These are phyloP conservation scores for Trichoderma sp. DNA, from an alignment of 2,329 filamentous ascomycete genomes.

Conservation along the genomic window DNA sequence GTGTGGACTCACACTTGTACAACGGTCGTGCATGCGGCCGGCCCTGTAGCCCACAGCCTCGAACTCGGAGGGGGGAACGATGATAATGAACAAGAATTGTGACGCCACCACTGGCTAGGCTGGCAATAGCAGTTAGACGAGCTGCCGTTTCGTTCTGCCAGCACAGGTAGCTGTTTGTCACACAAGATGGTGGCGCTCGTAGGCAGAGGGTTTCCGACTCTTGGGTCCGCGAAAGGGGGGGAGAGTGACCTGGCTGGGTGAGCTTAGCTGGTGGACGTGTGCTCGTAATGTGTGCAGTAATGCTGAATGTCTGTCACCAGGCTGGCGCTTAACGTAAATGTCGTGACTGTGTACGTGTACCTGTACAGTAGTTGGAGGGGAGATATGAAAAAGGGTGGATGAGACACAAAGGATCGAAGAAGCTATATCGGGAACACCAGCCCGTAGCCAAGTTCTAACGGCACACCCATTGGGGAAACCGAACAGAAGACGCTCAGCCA, in stretches of 20 bases:
- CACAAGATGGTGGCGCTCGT: neutral
- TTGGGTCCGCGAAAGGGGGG: neutral
- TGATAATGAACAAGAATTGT: neutral
- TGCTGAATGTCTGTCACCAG: neutral
- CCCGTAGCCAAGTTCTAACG: neutral
- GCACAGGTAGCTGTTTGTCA: neutral
- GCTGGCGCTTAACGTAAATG: neutral
- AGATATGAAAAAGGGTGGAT: neutral
- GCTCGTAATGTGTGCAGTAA: too few relatives aligned
- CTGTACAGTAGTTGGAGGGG: neutral
- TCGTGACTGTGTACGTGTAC: neutral
- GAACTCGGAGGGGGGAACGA: neutral
- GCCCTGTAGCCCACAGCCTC: conserved; percentile 12
- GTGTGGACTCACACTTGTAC: neutral
- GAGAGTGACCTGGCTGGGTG: neutral
- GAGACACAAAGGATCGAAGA: conserved; percentile 12
- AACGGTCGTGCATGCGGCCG: neutral
- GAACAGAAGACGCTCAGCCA: neutral
- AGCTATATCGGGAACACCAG: conserved; percentile 10
- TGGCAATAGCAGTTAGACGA: neutral
- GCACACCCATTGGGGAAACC: neutral
- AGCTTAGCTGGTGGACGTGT: neutral
- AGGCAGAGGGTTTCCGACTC: neutral
- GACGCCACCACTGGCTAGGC: conserved; percentile 3
- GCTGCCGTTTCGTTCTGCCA: neutral